A percentile compares a stretch with the other conserved stretches of the same genome.
Evolutionary conservation across 1,284 basidiomycete genomes (phyloP).

Genomic region (Fomitopsis pinicola): DNA sequence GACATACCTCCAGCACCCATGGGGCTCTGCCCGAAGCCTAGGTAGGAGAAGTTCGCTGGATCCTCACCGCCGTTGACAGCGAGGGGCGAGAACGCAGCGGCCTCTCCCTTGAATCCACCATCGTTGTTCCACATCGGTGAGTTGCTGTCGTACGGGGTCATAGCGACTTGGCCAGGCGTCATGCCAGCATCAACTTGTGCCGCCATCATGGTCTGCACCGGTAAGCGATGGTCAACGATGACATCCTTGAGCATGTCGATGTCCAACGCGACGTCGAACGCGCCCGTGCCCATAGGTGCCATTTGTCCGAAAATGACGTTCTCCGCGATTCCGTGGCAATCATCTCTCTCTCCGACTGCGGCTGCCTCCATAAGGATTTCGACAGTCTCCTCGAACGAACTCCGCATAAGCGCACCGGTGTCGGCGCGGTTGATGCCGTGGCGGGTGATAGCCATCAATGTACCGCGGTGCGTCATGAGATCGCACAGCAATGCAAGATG

Average conservation of each 20-base stretch:
- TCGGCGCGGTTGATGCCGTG: conserved; percentile 99
- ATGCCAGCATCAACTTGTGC: conserved; percentile 82
- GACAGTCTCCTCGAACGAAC: conserved; percentile 99
- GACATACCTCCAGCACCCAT: conserved; percentile 77
- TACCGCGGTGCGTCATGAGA: conserved; percentile 96
- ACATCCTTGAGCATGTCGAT: conserved; percentile 99
- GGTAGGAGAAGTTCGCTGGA: conserved; percentile 64
- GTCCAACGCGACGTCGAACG: conserved; percentile 95
- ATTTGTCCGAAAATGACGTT: conserved; percentile 99
- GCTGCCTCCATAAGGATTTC: conserved; percentile 99
- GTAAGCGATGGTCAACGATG: conserved; percentile 93
- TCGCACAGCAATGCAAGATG: conserved; percentile 95
- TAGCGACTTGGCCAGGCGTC: conserved; percentile 86
- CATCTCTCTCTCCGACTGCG: conserved; percentile 95
- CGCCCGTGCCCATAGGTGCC: conserved; percentile 96
- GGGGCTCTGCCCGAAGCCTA: conserved; percentile 81
- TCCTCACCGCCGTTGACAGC: conserved; percentile 87
- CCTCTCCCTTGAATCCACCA: conserved; percentile 72
- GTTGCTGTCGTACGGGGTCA: conserved; percentile 94
- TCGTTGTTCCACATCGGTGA: conserved; percentile 78
- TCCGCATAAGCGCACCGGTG: conserved; percentile 95
- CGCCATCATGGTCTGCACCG: conserved; percentile 81
- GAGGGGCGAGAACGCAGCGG: conserved; percentile 92
- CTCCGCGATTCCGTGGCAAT: conserved; percentile 97
- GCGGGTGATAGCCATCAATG: conserved; percentile 97